Evolutionary conservation across 2,329 filamentous ascomycete species (phyloP), one percentile per base, ranked within the genome.

Genomic region (Aspergillus melleus): DNA sequence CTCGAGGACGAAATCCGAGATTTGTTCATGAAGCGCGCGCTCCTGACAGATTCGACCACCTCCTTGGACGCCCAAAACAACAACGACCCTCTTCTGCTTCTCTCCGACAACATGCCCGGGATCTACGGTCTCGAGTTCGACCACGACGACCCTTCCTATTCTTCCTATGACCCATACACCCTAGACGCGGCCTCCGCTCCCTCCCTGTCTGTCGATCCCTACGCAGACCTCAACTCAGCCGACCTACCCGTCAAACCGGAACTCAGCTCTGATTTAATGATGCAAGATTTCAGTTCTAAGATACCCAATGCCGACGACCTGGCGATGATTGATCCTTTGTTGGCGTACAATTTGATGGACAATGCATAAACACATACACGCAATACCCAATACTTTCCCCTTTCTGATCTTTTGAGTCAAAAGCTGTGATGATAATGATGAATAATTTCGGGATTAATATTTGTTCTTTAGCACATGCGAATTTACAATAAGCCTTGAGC

Each of bases 1-100:
- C 66, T 69, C 3, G 75, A 77, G 55, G 75, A 77, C 32, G 74
- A 78, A 49, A 74, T 77, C 16, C 75, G 77, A 26, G 70, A 72
- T 24, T 57, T 78, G 5, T 78, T 78, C 60, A 73, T 77, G 68
- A 74, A 74, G 61, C 73, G 75, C 24, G 74, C 75, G 4, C 65
- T 78, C 51, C 62, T 77, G 29, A 69, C 71, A 4, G 73, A 75
- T 19, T 64, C 68, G 10, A 61, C 61, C 22, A 68, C 62, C 36
- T 8, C 36, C 16, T 3, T 14, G 2, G 14, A 8, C 16, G 14
- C 14, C 14, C 36, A 42, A 42, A 42, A 16, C 36, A n/a, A n/a
- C 36, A n/a, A 1, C 16, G 14, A 42, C 16, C 36, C 36, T 8
- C 16, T 42, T n/a, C 16, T 36, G 9, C 59, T 64, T 6, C 47